These are phyloP conservation scores for Pulveroboletus sp. DNA, from an alignment of 768 basidiomycete genomes.

Conservation along the genomic window DNA sequence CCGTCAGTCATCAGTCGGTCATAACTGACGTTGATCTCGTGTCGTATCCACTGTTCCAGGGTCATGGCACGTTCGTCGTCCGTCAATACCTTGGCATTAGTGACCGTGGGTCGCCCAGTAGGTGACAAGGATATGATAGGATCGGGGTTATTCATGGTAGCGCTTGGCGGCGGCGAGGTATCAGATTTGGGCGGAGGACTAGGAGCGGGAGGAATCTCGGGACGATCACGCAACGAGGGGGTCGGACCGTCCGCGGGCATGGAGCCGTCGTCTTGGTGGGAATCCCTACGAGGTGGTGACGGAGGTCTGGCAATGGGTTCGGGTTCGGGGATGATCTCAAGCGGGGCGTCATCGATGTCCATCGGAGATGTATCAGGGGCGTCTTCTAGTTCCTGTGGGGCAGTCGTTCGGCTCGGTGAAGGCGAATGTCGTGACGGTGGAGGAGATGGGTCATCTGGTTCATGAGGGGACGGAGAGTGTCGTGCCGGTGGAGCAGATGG, in stretches of 20 bases:
- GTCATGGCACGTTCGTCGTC: constrained; percentile 69
- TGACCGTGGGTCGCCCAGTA: constrained; percentile 8
- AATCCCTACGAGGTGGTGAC: background rate
- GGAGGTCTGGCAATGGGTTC: background rate
- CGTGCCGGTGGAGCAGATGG: constrained; percentile 9
- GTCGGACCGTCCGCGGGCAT: background rate
- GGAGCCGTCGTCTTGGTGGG: background rate
- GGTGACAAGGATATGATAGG: constrained; percentile 14
- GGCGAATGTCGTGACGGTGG: constrained; percentile 12
- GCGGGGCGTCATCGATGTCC: background rate
- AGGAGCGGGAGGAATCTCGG: background rate
- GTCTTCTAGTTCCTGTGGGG: background rate
- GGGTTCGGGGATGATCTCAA: background rate
- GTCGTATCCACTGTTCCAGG: constrained; percentile 78
- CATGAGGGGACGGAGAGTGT: constrained; percentile 16
- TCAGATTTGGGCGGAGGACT: background rate
- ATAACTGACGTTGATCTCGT: constrained; percentile 67
- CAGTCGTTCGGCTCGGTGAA: constrained; percentile 5
- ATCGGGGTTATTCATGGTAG: background rate
- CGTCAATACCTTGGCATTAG: constrained; percentile 19
- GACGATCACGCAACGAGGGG: background rate
- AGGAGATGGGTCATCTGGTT: too few species aligned
- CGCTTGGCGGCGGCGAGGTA: background rate
- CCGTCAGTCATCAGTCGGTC: constrained; percentile 55
- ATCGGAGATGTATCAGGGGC: background rate